Evolutionary conservation across 371 early-diverging fungal species (phyloP).

Genomic region (Zancudomyces culisetae): DNA sequence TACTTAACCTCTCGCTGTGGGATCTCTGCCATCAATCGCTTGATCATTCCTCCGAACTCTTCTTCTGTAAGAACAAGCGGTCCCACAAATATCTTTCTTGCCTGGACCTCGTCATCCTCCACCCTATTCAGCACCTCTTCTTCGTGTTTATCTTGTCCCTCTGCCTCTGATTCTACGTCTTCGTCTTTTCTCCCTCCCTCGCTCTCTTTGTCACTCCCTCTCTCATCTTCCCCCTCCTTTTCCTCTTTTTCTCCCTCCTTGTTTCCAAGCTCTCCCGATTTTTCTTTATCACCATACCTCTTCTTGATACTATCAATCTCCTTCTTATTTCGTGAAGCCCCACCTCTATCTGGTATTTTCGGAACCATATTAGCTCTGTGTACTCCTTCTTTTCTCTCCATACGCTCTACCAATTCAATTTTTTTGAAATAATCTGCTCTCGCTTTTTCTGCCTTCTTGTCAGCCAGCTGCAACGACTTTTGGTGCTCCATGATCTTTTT

Average conservation of each 20-base stretch:
- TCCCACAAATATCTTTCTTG: slow-evolving; percentile 19
- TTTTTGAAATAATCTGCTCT: neutral
- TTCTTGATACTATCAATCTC: neutral
- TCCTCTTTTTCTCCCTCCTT: neutral
- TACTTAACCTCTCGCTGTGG: slow-evolving; percentile 40
- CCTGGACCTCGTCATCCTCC: slow-evolving; percentile 12
- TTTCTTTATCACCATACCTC: neutral
- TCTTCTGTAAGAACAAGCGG: slow-evolving; percentile 18
- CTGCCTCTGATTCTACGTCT: neutral
- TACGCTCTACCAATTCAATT: neutral
- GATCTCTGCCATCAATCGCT: slow-evolving; percentile 36
- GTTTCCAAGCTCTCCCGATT: neutral
- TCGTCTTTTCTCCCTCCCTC: neutral
- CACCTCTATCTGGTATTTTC: neutral
- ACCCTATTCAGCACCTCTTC: slow-evolving; percentile 6
- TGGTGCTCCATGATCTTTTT: slow-evolving; percentile 17
- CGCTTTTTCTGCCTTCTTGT: neutral
- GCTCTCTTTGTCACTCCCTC: neutral
- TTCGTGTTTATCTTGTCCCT: no score
- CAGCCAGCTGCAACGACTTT: neutral
- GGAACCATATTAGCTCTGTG: neutral
- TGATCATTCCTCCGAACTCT: slow-evolving; percentile 20
- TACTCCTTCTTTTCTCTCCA: neutral
- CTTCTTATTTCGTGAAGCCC: neutral
- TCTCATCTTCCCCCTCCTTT: neutral